These are phyloP conservation scores for Lojkania enalia DNA, from an alignment of 2,329 filamentous ascomycete species.

Conservation along the genomic window DNA sequence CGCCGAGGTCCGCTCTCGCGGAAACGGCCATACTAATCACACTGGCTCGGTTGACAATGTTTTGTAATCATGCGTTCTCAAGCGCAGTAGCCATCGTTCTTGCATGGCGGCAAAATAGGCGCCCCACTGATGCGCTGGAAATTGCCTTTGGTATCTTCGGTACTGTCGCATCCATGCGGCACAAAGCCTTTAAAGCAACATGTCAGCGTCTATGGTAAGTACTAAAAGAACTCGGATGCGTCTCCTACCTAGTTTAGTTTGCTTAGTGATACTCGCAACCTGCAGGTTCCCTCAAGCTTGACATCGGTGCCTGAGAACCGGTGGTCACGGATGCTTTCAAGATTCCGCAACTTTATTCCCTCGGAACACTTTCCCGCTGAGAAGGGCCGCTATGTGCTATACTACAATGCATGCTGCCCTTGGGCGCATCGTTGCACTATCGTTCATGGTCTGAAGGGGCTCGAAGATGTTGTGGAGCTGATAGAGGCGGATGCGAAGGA, in stretches of 20 bases:
- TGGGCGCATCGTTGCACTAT: conserved; percentile 60
- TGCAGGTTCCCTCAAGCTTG: conserved; percentile 7
- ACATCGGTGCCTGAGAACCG: conserved; percentile 50
- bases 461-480: conserved; percentile 54
- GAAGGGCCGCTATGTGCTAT: conserved; percentile 62
- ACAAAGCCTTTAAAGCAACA: neutral
- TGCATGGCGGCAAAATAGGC: conserved; percentile 9
- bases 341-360: conserved; percentile 61
- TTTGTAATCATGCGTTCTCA: conserved; percentile 32
- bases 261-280: conserved; percentile 4
- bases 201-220: neutral
- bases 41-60: conserved; percentile 19
- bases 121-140: conserved; percentile 2
- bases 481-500: conserved; percentile 47
- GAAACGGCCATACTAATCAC: conserved; percentile 15
- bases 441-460: conserved; percentile 53
- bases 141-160: conserved; percentile 4
- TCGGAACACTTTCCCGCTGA: conserved; percentile 61
- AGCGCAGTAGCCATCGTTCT: conserved; percentile 6
- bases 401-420: conserved; percentile 62
- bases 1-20: neutral
- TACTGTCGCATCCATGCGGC: conserved; percentile 1
- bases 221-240: neutral
- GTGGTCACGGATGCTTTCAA: conserved; percentile 57
- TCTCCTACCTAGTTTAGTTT: neutral